Evolutionary conservation across 176 grass and related monocot species (phyloP), one percentile per base, ranked within the genome.

Genomic region (Elymus sibiricus): DNA sequence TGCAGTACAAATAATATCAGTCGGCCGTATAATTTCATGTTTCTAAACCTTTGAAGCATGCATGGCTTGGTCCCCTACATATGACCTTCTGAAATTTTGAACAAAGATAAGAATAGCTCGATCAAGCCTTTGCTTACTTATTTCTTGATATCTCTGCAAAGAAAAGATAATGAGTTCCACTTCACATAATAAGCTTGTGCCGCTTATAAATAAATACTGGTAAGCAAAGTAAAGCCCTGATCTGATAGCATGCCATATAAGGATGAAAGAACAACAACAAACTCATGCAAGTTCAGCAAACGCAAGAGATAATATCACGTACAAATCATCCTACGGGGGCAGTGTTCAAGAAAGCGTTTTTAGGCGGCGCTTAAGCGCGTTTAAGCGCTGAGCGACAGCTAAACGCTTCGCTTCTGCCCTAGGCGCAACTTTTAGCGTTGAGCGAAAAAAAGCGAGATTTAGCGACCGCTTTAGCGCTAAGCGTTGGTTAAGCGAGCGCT

Each of bases 41-140:
- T 72, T 84, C 44, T 69, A 59, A 82, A 97, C 95, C 90, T 95
- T 97, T 65, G 97, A 90, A 87, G 94, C 91, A 94, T 99, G 92
- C 75, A 99, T 90, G 65, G 94, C 87, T 94, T 97, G 92, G 63
- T 99, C 94, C 62, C 97, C 97, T 78, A 99, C 94, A 93, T 99
- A 99, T 38, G 94, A 97, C 82, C 89, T 97, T 73, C 97, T 94
- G 66, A 99, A 99, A 90, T 93, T 94, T 88, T 99, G 97, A 66
- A 97, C 87, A 84, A 99, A 99, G 79, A 93, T 90, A 49, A 99
- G 72, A 79, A 99, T 94, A 81, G 97, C 97, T 84, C 90, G 97
- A 63, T 94, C 97, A 64, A 99, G 90, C 83, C 97, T 97, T 91
- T 99, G 90, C 83, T 99, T 99, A 78, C 90, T 97, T 93, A 89